Conservation (phyloP, 345 rosid species). For the Pistacia vera region DNA sequence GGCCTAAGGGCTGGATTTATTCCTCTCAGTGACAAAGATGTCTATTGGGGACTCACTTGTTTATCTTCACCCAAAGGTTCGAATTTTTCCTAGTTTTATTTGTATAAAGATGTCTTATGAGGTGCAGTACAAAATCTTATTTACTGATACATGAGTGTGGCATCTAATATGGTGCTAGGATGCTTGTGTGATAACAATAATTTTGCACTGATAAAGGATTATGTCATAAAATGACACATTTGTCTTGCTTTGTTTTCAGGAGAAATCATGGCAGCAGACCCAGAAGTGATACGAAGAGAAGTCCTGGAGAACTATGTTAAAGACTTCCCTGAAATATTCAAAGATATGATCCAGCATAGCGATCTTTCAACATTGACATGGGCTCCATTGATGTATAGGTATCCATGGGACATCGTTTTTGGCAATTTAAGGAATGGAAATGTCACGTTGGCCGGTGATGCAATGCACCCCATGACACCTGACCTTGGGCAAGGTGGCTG, state of each 20-base stretch:
- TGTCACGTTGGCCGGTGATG: conserved; percentile 51
- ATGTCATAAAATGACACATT: no score
- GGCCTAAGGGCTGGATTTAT: conserved; percentile 34
- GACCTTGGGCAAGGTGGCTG: conserved; percentile 54
- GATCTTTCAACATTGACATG: conserved; percentile 35
- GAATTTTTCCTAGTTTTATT: no score
- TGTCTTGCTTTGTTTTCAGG: conserved; percentile 14
- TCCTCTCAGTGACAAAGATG: conserved; percentile 35
- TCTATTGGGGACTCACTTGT: conserved; percentile 28
- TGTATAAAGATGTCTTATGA: no score
- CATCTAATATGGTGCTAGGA: no score
- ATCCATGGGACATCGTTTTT: conserved; percentile 41
- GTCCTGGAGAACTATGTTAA: conserved; percentile 20
- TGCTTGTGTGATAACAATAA: no score
- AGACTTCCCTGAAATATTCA: conserved; percentile 26
- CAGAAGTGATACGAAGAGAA: conserved; percentile 28
- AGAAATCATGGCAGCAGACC: conserved; percentile 12
- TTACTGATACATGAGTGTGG: no score
- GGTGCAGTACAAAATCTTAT: no score
- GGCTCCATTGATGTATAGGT: conserved; percentile 33
- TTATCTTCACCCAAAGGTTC: conserved; percentile 25
- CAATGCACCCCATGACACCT: conserved; percentile 61
- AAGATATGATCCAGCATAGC: conserved; percentile 25
- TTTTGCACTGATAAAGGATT: no score
- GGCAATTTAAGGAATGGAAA: conserved; percentile 39